Evolutionary conservation across 192 early-diverging fungal genomes (phyloP), one percentile per base, ranked within the genome.

Genomic region (Linderina pennispora): DNA sequence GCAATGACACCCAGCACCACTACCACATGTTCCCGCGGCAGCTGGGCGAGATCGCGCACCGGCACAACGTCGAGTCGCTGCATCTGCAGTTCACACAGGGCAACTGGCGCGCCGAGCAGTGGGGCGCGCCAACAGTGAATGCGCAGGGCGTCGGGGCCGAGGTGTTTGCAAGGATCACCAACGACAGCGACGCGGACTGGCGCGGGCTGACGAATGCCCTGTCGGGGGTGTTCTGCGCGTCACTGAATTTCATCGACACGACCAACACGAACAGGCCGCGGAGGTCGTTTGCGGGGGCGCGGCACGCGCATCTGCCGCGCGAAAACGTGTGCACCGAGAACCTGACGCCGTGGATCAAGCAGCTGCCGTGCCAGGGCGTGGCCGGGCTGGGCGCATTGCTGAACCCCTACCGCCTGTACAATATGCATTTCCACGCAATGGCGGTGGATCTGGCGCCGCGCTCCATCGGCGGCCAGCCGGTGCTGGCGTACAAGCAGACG

Each of bases 271-370:
- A 75, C 1, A 39, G 46, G 22, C 84, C 84, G 8, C 43, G 19
- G 13, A 57, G 73, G 24, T 64, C 77, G 11, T 84, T 85, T 59
- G 37, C 23, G 26, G 21, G 33, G 32, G 36, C 92, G 31, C 77
- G 91, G 6, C 92, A 91, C 36, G 86, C 84, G 1, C 66, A 79
- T 11, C 74, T 99, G 20, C 86, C 94, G 3, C 87, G 88, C 54
- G 97, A 99, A 54, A 85, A 83, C 53, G 90, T 93, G 8, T 99
- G 97, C 50, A 99, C 97, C 4, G 97, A 97, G 58, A 99, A 99
- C 60, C 74, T 99, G 62, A 96, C 97, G 7, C 92, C 94, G 8
- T 99, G 92, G 92, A 80, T 86, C 51, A 99, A 97, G 59, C 75
- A 94, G 45, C 56, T 99, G 26, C 97, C 97, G 3, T 99, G 97